Conservation (phyloP, 805 yeast species). For the Lipomyces sp. region DNA sequence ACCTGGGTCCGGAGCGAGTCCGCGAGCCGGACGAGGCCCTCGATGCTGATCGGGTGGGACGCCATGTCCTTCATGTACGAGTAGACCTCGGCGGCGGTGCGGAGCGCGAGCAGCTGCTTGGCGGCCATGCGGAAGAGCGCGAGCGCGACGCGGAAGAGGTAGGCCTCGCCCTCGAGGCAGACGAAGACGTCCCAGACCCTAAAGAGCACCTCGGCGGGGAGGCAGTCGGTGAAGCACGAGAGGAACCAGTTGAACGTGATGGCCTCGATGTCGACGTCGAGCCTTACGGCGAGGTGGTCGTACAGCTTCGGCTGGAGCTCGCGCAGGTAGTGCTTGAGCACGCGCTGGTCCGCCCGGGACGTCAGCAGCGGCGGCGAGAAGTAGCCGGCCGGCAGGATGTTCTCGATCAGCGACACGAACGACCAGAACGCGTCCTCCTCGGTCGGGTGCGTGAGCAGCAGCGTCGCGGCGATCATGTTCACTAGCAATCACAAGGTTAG, state of each 20-base stretch:
- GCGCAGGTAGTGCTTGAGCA: constrained; percentile 41
- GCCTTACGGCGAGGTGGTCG: constrained; percentile 38
- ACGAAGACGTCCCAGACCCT: constrained; percentile 51
- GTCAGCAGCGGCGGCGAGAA: constrained; percentile 40
- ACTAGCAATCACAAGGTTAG: constrained; percentile 34
- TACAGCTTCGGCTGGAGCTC: constrained; percentile 43
- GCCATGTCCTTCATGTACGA: constrained; percentile 36
- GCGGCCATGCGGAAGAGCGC: constrained; percentile 36
- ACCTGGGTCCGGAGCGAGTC: constrained; percentile 30
- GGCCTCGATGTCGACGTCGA: constrained; percentile 48
- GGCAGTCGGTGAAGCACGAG: constrained; percentile 50
- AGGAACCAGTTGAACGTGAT: constrained; percentile 58
- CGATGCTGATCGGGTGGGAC: constrained; percentile 34
- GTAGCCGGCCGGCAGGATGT: constrained; percentile 46
- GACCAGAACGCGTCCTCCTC: constrained; percentile 57
- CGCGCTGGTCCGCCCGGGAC: constrained; percentile 44
- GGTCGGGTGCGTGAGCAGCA: constrained; percentile 44
- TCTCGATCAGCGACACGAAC: constrained; percentile 47
- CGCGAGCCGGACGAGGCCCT: constrained; percentile 32
- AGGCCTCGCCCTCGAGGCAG: constrained; percentile 42
- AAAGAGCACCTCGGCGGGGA: constrained; percentile 52
- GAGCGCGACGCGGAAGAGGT: constrained; percentile 37
- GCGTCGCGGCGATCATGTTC: constrained; percentile 56
- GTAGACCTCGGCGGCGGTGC: constrained; percentile 36
- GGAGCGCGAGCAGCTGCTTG: constrained; percentile 28